These are phyloP conservation scores for Rhazya stricta DNA, from an alignment of 257 asterid species.

Conservation along the genomic window DNA sequence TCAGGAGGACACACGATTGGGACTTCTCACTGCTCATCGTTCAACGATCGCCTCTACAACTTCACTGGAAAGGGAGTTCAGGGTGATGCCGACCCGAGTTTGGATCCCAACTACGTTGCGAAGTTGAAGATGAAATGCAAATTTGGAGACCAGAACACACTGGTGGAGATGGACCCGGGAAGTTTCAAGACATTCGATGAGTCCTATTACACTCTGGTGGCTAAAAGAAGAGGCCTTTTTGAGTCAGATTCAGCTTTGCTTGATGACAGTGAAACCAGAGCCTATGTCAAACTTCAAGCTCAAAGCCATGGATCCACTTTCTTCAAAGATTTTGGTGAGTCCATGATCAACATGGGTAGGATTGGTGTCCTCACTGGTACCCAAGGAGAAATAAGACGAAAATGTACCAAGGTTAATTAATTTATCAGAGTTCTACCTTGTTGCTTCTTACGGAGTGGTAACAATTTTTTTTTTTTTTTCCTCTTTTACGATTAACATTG, in stretches of 20 bases:
- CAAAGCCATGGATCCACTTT: slow-evolving; percentile 22
- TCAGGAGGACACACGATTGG: slow-evolving; percentile 45
- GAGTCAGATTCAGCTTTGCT: slow-evolving; percentile 40
- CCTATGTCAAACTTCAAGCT: slow-evolving; percentile 29
- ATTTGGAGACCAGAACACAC: slow-evolving; percentile 22
- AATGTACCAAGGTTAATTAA: slow-evolving; percentile 30
- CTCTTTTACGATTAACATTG: background rate
- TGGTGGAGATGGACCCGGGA: slow-evolving; percentile 48
- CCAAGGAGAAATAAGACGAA: slow-evolving; percentile 39
- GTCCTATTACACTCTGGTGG: slow-evolving; percentile 24
- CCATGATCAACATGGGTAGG: slow-evolving; percentile 46
- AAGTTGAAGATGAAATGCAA: slow-evolving; percentile 27
- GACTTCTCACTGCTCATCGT: slow-evolving; percentile 39
- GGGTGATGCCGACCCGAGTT: slow-evolving; percentile 25
- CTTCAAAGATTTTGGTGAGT: slow-evolving; percentile 43
- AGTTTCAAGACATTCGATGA: slow-evolving; percentile 34
- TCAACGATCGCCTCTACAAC: slow-evolving; percentile 37
- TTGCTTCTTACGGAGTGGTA: no score
- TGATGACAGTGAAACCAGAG: slow-evolving; percentile 29
- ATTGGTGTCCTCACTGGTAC: slow-evolving; percentile 36
- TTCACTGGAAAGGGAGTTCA: slow-evolving; percentile 27
- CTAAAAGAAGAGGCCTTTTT: slow-evolving; percentile 39
- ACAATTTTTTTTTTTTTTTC: no score
- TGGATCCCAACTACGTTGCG: slow-evolving; percentile 29
- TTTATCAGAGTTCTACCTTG: no score